Conservation (phyloP, 2,329 filamentous ascomycete species). For the Verticillium dahliae region DNA sequence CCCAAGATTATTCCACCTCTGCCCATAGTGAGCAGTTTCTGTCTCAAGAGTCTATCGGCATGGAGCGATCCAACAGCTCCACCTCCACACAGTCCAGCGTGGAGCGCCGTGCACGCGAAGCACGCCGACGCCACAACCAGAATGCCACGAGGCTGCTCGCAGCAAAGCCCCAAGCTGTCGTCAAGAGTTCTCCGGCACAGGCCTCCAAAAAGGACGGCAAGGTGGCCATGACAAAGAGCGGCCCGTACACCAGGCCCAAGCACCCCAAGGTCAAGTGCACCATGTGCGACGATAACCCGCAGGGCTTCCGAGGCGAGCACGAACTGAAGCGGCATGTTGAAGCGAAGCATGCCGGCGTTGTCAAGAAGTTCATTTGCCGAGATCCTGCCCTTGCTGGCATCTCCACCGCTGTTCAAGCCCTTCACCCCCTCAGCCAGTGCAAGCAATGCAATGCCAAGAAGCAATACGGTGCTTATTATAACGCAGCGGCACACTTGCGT, state of each 20-base stretch:
- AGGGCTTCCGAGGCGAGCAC: constrained; percentile 81
- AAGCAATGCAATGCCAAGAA: constrained; percentile 75
- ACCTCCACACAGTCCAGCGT: constrained; percentile 37
- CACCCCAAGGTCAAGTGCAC: constrained; percentile 66
- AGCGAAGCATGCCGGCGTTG: constrained; percentile 52
- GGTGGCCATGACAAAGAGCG: constrained; percentile 32
- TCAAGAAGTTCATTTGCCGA: constrained; percentile 53
- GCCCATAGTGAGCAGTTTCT: constrained; percentile 21
- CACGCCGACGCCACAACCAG: constrained; percentile 36
- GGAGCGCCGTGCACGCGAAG: constrained; percentile 39
- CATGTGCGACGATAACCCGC: constrained; percentile 63
- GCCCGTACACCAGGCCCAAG: constrained; percentile 52
- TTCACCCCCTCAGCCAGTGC: constrained; percentile 68
- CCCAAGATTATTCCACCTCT: constrained; percentile 22
- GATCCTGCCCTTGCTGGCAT: constrained; percentile 39
- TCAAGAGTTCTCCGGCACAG: constrained; percentile 15
- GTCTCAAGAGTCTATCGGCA: constrained; percentile 22
- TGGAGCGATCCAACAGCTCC: constrained; percentile 42
- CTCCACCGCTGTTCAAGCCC: constrained; percentile 38
- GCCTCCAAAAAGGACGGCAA: constrained; percentile 33
- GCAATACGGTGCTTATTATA: constrained; percentile 87
- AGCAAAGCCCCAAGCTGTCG: constrained; percentile 34
- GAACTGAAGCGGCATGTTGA: constrained; percentile 66
- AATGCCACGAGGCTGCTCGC: constrained; percentile 33
- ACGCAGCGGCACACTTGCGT: constrained; percentile 83